Evolutionary conservation across 2,329 filamentous ascomycete genomes (phyloP).

Genomic region (Colletotrichum chlorophyti): DNA sequence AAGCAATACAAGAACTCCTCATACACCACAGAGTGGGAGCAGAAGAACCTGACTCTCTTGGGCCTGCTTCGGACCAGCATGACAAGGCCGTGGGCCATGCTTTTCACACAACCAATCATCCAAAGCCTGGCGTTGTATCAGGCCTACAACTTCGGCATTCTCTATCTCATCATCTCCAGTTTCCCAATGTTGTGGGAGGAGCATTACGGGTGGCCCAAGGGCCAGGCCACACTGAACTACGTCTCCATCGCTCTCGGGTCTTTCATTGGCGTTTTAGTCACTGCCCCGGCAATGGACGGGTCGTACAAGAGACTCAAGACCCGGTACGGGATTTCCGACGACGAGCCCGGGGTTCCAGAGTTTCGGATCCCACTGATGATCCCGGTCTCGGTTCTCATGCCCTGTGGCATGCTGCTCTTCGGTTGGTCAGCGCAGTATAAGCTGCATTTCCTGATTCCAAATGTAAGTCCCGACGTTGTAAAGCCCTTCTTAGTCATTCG

Average conservation of each 20-base stretch:
- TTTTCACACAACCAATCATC: slow-evolving; percentile 66
- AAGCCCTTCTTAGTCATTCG: too few species aligned
- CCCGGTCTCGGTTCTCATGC: slow-evolving; percentile 52
- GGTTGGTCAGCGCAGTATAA: slow-evolving; percentile 50
- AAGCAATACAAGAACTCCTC: slow-evolving; percentile 36
- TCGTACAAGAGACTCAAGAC: slow-evolving; percentile 42
- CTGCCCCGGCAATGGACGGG: slow-evolving; percentile 49
- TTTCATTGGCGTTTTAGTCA: slow-evolving; percentile 58
- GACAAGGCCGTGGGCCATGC: slow-evolving; percentile 61
- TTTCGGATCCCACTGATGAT: slow-evolving; percentile 52
- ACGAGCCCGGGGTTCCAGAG: slow-evolving; percentile 55
- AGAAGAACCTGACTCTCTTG: slow-evolving; percentile 37
- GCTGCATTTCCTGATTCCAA: slow-evolving; percentile 59
- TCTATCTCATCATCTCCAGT: slow-evolving; percentile 69
- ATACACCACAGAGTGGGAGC: slow-evolving; percentile 46
- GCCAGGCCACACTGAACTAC: slow-evolving; percentile 70
- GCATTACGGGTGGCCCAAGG: slow-evolving; percentile 61
- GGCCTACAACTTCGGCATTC: slow-evolving; percentile 66
- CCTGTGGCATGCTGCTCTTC: slow-evolving; percentile 47
- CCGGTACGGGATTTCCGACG: slow-evolving; percentile 16
- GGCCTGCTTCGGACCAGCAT: slow-evolving; percentile 44
- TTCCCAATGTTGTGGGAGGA: slow-evolving; percentile 65
- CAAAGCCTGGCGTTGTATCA: slow-evolving; percentile 61
- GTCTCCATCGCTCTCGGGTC: slow-evolving; percentile 69
- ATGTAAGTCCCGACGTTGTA: slow-evolving; percentile 11